Conservation (phyloP, 108 stramenopile genomes). For the Skeletonema grethae region DNA sequence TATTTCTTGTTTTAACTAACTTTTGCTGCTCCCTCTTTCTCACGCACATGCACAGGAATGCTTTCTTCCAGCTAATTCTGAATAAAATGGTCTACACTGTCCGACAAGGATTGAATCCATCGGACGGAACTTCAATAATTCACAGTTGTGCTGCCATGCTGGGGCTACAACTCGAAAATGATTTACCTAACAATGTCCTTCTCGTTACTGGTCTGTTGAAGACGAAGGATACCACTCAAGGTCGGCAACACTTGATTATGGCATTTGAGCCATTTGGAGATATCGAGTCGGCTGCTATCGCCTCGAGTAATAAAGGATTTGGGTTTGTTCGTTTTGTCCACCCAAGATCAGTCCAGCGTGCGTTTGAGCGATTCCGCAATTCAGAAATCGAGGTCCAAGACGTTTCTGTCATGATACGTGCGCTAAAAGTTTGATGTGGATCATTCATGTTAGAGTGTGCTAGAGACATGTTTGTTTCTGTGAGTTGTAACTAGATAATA, state of each 20-base stretch:
- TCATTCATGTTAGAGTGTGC: no score
- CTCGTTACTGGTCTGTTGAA: conserved; percentile 81
- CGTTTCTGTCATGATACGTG: conserved; percentile 68
- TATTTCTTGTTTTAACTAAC: not conserved
- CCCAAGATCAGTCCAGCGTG: conserved; percentile 68
- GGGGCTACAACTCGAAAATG: conserved; percentile 65
- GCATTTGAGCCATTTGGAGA: conserved; percentile 77
- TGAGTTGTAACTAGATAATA: not conserved
- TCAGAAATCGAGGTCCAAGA: conserved; percentile 86
- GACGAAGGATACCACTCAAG: conserved; percentile 45
- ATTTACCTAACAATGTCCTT: conserved; percentile 65
- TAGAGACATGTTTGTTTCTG: not conserved
- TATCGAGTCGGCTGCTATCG: conserved; percentile 71
- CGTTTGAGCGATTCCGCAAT: conserved; percentile 52
- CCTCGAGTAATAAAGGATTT: conserved; percentile 74
- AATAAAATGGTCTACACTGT: conserved; percentile 79
- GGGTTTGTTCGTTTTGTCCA: conserved; percentile 77
- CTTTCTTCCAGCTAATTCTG: conserved; percentile 72
- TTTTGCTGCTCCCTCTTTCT: not conserved
- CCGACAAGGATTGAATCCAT: conserved; percentile 57
- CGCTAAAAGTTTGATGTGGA: not conserved
- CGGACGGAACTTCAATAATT: conserved; percentile 73
- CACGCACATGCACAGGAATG: conserved; percentile 39
- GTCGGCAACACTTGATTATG: conserved; percentile 44
- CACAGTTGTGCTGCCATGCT: conserved; percentile 80